Base-by-base conservation (phyloP, 1,284 basidiomycete genomes). In the Marasmius sp. region DNA sequence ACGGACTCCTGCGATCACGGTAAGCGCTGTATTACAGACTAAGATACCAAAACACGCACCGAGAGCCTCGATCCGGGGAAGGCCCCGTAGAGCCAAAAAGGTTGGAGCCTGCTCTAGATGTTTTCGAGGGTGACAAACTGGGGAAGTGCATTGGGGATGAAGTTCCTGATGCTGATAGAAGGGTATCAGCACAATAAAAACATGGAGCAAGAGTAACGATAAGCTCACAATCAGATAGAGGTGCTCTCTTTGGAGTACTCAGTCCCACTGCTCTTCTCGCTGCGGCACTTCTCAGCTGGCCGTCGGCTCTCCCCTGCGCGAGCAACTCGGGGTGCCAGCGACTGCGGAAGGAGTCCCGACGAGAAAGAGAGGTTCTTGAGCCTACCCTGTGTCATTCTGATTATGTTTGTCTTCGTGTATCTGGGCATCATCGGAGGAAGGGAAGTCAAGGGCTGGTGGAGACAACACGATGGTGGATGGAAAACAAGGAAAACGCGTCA, bases 241-340 rank as follows among this genome's bases (percentile, higher is more conserved):
- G 86, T 14, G 80, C 81, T 59, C 76, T 74, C 64, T 79, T 79
- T 0, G 88, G 87, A 4, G 87, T 89, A 56, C 71, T 79, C 74
- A 89, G 69, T 0, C 86, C 88, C 9, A 90, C 64, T 8, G 87
- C 86, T 64, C 90, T 80, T 63, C 87, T 79, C 0, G 90, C 88
- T 27, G 83, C 78, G 3, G 79, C 67, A 1, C 77, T 76, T 36
- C 76, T 71, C 58, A 85, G 66, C 77, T 81, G 18, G 79, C 75
- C 43, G 77, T 76, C 33, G 73, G 75, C 68, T 71, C 72, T 38
- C 71, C 71, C 48, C 68, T 69, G 64, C 73, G 70, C 54, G 70
- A 74, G 64, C 81, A 77, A 34, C 75, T 70, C 38, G 85, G 85
- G 7, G 85, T 86, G 12, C 82, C 85, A 6, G 77, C 74, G 8